Conservation (phyloP, 352 stramenopile genomes). For the Thraustochytrium striatum region DNA sequence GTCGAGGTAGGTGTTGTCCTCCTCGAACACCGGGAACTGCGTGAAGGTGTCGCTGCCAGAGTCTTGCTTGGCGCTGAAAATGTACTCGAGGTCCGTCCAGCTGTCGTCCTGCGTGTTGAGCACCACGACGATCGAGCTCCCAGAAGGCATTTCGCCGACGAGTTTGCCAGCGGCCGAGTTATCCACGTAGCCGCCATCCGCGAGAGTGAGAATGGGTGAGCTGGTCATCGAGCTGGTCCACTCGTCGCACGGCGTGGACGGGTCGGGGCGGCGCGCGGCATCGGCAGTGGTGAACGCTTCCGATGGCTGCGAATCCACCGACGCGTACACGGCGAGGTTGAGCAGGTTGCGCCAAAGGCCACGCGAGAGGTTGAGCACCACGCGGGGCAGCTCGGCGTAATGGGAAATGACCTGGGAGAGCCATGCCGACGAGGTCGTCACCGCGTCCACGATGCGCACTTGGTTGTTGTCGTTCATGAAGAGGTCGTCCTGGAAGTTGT, state of each 20-base stretch:
- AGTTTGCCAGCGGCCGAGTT: neutral
- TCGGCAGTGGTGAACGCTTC: neutral
- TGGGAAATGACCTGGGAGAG: neutral
- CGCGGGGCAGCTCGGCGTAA: neutral
- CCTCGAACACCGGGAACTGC: neutral
- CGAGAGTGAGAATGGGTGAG: neutral
- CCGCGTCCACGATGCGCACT: neutral
- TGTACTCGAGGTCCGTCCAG: neutral
- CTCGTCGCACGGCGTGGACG: neutral
- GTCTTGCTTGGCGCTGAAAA: neutral
- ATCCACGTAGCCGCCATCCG: neutral
- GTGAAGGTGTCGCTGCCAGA: neutral
- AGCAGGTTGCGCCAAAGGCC: neutral
- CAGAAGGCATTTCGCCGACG: neutral
- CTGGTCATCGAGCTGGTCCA: neutral
- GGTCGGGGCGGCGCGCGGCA: neutral
- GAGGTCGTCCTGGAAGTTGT: no score
- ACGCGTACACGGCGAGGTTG: neutral
- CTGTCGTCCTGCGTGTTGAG: neutral
- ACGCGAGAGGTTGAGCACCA: no score
- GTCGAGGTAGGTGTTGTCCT: neutral
- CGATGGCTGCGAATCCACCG: neutral
- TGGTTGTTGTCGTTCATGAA: neutral
- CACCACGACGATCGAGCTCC: neutral
- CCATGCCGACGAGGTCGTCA: neutral